Base-by-base conservation (phyloP, 2,329 filamentous ascomycete species). In the Pseudopyricularia cyperi region DNA sequence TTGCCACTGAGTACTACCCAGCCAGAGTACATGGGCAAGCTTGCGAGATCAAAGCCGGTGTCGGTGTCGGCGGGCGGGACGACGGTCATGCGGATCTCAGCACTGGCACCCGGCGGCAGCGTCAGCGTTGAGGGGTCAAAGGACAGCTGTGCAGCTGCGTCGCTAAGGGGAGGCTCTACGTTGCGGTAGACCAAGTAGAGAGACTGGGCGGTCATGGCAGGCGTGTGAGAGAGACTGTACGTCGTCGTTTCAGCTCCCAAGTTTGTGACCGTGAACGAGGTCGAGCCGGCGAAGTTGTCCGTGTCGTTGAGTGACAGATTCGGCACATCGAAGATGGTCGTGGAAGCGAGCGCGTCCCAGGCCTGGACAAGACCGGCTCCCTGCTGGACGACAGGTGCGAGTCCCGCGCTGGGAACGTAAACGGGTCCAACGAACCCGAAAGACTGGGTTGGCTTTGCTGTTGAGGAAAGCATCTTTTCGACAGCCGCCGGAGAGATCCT, bases 301-400 rank as follows among this genome's bases (percentile, higher is more conserved):
- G 65, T 69, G 37, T 79, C 76, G 50, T 75, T 69, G 51, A 62
- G 64, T 0, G 77, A 81, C 1, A 75, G 60, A 52, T 64, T 68
- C 7, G 62, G 62, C 0, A 66, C 62, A 42, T 63, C 63, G 12
- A 73, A 59, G 19, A 66, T 52, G 1, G 65, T 67, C 1, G 60
- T 68, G 15, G 65, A 60, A 44, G 68, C 61, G 7, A 69, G 64
- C 2, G 68, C 68, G 48, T 70, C 65, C 53, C 63, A 68, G 11
- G 68, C 70, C 46, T 71, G 64, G 22, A 73, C 58, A 4, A 73
- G 60, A 3, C 71, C 71, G 44, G 60, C 67, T 33, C 71, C 71
- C 56, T 70, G 68, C 53, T 73, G 69, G 4, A 66, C 58, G 3
- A 71, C 66, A 7, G 71, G 49, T 4, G 35, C 14, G 3, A 51